Evolutionary conservation across 345 rosid species (phyloP), one percentile per base, ranked within the genome.

Genomic region (Ailanthus altissimus): DNA sequence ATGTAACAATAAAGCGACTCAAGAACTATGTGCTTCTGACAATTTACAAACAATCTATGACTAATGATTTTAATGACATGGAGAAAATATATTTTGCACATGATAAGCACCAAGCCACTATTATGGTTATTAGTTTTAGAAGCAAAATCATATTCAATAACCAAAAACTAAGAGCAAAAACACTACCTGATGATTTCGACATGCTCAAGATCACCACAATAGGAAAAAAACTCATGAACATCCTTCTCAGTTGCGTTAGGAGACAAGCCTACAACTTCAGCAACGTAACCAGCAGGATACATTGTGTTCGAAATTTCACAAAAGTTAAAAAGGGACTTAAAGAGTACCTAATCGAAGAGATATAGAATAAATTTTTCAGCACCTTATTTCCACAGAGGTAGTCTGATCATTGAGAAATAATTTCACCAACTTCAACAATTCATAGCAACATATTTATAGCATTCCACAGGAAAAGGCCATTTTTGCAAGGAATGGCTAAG

Each of bases 181-280:
- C 26, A n/a, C 66, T 83, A 94, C 98, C 96, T 87, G 80, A 83
- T 85, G 77, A 94, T 85, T 80, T 94, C 92, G 47, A 93, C 83
- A 61, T 83, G 87, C 80, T 90, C 92, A 73, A 89, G 82, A 13
- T 81, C 81, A 50, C 98, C 98, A 67, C 96, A 94, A 58, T 91
- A 84, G 78, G 86, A 73, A 70, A 94, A 94, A 72, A 94, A 94
- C 63, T 88, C 83, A 5, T n/a, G 59, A 64, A 94, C 85, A 79
- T 94, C 92, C 79, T 88, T 84, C 83, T 88, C 91, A n/a, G 89
- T 88, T 49, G 94, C 94, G 67, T 51, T 82, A 21, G 92, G 90
- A 70, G 97, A 91, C 78, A 94, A 81, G 88, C 90, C 84, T 18
- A 92, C 87, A 75, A 94, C 88, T 88, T 91, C 88, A 75, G 91